These are phyloP conservation scores for Craterostigma plantagineum DNA, from an alignment of 257 asterid genomes.

Conservation along the genomic window DNA sequence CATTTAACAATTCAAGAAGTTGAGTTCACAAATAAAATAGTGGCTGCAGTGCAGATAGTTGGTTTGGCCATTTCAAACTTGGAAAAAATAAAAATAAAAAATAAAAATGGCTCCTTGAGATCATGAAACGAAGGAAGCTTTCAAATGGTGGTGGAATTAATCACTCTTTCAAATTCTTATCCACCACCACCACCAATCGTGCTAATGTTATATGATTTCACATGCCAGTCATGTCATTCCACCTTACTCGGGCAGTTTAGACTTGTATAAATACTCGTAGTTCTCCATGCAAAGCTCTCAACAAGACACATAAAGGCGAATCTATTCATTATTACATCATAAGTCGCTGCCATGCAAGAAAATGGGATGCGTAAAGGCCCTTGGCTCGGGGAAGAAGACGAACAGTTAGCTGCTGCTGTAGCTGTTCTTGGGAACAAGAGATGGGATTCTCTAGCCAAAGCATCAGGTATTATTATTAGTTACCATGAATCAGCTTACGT, in stretches of 20 bases:
- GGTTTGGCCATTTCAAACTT: too few relatives aligned
- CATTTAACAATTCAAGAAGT: too few relatives aligned
- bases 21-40: too few relatives aligned
- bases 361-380: conserved; percentile 38
- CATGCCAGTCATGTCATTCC: conserved; percentile 14
- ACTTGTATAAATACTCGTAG: conserved; percentile 8
- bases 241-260: neutral
- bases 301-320: too few relatives aligned
- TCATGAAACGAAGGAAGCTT: too few relatives aligned
- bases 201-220: conserved; percentile 16
- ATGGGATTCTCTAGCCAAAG: conserved; percentile 69
- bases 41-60: too few relatives aligned
- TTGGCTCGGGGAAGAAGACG: conserved; percentile 61
- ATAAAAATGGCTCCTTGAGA: too few relatives aligned
- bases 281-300: neutral
- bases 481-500: too few relatives aligned
- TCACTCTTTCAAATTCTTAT: too few relatives aligned
- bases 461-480: conserved; percentile 34
- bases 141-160: too few relatives aligned
- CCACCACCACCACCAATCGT: conserved; percentile 12
- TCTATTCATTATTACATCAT: neutral
- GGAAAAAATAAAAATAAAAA: too few relatives aligned
- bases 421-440: conserved; percentile 36
- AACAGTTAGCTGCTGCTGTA: conserved; percentile 24
- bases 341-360: conserved; percentile 19